Conservation (phyloP, 148 eudicot species). For the Fagopyrum homotropicum region DNA sequence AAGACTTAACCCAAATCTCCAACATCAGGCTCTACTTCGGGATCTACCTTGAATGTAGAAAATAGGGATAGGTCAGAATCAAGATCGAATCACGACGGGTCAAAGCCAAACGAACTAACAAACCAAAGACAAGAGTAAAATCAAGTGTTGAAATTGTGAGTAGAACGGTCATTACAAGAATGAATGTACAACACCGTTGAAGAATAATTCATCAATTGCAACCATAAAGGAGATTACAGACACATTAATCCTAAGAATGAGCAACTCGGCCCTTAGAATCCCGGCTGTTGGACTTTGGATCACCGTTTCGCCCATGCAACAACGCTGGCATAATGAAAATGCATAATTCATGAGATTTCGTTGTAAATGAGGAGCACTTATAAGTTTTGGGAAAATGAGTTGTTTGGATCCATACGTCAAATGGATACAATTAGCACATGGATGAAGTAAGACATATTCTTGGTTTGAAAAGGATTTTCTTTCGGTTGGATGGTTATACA, state of each 20-base stretch:
- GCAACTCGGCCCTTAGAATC: not conserved
- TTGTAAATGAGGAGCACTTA: not conserved
- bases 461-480: not conserved
- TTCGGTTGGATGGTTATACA: not conserved
- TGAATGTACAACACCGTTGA: not conserved
- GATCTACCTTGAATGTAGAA: no score
- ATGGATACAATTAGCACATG: not conserved
- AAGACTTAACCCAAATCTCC: no score
- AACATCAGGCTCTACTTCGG: no score
- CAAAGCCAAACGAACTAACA: no score
- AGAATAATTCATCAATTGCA: not conserved
- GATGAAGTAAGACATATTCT: not conserved
- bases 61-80: no score
- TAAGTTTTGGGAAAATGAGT: not conserved
- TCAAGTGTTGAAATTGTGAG: no score
- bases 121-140: no score
- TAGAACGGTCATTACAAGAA: no score
- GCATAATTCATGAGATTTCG: not conserved
- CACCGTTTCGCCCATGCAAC: not conserved
- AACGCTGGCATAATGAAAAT: not conserved
- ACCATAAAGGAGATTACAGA: no score
- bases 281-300: not conserved
- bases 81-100: no score
- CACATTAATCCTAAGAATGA: not conserved
- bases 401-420: not conserved